These are phyloP conservation scores for Chalciporus piperatus DNA, from an alignment of 768 basidiomycete species.

Conservation along the genomic window DNA sequence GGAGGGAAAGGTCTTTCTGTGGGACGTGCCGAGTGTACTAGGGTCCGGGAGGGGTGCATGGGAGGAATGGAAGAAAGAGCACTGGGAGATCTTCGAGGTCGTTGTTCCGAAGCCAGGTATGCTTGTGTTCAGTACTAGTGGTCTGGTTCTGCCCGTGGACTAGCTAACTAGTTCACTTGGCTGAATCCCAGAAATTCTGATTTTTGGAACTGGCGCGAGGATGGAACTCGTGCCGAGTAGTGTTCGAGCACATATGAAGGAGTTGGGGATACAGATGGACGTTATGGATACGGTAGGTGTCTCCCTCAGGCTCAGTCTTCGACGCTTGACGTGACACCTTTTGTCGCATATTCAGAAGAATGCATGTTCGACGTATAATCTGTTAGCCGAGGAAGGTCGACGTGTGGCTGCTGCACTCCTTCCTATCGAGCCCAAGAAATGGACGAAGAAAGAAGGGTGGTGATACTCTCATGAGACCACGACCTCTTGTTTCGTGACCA, in stretches of 20 bases:
- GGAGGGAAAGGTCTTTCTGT: slow-evolving; percentile 83
- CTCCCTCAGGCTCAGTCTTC: not conserved
- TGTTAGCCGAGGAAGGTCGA: slow-evolving; percentile 90
- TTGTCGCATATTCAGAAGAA: slow-evolving; percentile 54
- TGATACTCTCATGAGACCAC: too few species aligned
- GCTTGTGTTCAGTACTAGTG: not conserved
- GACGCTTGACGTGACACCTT: not conserved
- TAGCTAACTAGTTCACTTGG: not conserved
- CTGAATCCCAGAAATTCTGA: slow-evolving; percentile 68
- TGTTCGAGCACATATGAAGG: slow-evolving; percentile 64
- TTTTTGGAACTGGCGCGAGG: slow-evolving; percentile 82
- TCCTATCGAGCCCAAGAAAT: slow-evolving; percentile 55
- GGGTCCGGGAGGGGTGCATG: slow-evolving; percentile 32
- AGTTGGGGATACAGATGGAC: slow-evolving; percentile 83
- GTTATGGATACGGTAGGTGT: slow-evolving; percentile 74
- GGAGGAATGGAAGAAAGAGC: slow-evolving; percentile 69
- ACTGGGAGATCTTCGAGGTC: slow-evolving; percentile 78
- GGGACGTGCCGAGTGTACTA: slow-evolving; percentile 71
- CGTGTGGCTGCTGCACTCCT: slow-evolving; percentile 90
- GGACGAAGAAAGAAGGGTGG: slow-evolving; percentile 37
- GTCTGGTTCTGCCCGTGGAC: not conserved
- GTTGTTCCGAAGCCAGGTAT: slow-evolving; percentile 84
- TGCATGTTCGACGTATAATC: slow-evolving; percentile 93
- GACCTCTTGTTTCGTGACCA: not conserved
- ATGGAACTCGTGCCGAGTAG: slow-evolving; percentile 66